Percentiles rank a stretch among this genome's conserved stretches.
These are phyloP conservation scores for Haplosporangium sp. DNA, from an alignment of 371 early-diverging fungal genomes.

Conservation along the genomic window DNA sequence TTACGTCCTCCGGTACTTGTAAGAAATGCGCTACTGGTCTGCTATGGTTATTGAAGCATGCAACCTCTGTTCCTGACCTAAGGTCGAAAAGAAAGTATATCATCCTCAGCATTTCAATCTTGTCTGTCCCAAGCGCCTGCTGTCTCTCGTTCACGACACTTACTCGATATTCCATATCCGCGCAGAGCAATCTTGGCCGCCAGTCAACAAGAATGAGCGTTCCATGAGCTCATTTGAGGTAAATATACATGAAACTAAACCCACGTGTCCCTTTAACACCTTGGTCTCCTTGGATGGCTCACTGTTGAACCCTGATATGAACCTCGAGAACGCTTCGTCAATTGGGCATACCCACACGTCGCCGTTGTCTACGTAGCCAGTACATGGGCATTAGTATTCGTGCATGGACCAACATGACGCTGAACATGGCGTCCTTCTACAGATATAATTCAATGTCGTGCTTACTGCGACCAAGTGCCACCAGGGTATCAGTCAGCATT, in stretches of 20 bases:
- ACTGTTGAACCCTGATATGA: slow-evolving; percentile 41
- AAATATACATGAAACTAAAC: slow-evolving; percentile 68
- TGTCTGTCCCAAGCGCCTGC: no score
- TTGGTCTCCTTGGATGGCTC: slow-evolving; percentile 51
- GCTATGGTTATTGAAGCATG: slow-evolving; percentile 75
- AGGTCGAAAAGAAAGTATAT: not conserved
- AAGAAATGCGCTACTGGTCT: slow-evolving; percentile 68
- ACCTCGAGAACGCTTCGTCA: slow-evolving; percentile 57
- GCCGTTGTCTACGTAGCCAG: slow-evolving; percentile 59
- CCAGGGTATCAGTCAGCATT: slow-evolving; percentile 62
- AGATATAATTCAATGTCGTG: not conserved
- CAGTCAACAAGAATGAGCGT: slow-evolving; percentile 67
- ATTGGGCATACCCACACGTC: slow-evolving; percentile 63
- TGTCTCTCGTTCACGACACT: slow-evolving; percentile 10
- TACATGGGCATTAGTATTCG: not conserved
- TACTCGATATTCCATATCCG: slow-evolving; percentile 85
- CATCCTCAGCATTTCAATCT: not conserved
- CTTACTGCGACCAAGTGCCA: slow-evolving; percentile 69
- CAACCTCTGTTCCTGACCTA: slow-evolving; percentile 71
- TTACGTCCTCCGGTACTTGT: slow-evolving; percentile 71
- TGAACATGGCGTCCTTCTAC: not conserved
- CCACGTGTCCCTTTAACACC: slow-evolving; percentile 60
- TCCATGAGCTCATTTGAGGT: slow-evolving; percentile 62
- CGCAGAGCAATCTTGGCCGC: slow-evolving; percentile 77
- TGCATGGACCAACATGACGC: not conserved